Base-by-base conservation (phyloP, 1,139 yeast genomes). In the Pichia sp. region DNA sequence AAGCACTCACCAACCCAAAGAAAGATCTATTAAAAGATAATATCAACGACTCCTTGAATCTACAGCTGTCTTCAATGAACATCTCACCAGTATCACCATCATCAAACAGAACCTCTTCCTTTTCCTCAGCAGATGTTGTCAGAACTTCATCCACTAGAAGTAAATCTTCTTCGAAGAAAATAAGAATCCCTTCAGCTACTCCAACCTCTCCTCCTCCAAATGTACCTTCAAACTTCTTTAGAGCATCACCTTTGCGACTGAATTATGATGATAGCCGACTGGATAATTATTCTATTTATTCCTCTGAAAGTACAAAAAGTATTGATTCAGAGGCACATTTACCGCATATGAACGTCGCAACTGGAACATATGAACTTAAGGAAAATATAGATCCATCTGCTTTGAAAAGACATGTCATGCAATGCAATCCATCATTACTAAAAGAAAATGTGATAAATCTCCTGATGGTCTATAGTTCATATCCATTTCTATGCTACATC, bases 401-500 rank as follows among this genome's bases (percentile, higher is more conserved):
- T 6, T 6, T 56, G 12, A 41, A 47, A 24, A 27, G 31, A 2
- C 51, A 51, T 49, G 30, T 56, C 6, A 14, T 24, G n/a, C 45
- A 44, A 16, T 46, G 49, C 6, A 36, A 48, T 30, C 30, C 29
- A 12, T 9, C 14, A 8, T 31, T 44, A 24, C 1, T 57, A 2
- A 43, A 60, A 53, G 49, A 44, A 5, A 58, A 62, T 16, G 45
- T 66, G 12, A 55, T 62, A 3, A 64, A 65, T 34, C 42, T 67
- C n/a, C 42, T 65, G 16, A 49, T 55, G 30, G 47, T 62, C 4
- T 66, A 61, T 46, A 60, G 57, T 31, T 55, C 58, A 1, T 64
- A 58, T 34, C 68, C 71, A 40, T 60, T 57, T 45, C 48, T 66
- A 36, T 61, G 64, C 45, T 66, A 52, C 51, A 52, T 57, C 20